Percentiles rank a stretch among this genome's conserved stretches.
Conservation (phyloP, 805 yeast species). For the Jamesozyma piceae region DNA sequence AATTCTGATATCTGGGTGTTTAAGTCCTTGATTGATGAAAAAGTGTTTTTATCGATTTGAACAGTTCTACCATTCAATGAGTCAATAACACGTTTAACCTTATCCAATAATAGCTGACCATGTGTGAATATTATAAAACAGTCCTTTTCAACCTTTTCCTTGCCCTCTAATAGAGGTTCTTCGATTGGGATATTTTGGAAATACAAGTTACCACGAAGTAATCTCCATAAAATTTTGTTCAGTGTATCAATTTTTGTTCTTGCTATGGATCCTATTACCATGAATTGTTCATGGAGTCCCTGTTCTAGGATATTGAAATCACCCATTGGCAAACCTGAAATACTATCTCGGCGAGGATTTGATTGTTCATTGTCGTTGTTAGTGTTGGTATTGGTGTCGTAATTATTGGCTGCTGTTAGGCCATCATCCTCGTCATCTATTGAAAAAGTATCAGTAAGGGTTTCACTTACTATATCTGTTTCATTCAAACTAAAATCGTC, state of each 20-base stretch:
- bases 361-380: slow-evolving; percentile 3
- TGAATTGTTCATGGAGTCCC: slow-evolving; percentile 22
- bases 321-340: background rate
- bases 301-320: slow-evolving; percentile 5
- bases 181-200: slow-evolving; percentile 65
- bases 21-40: slow-evolving; percentile 32
- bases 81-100: slow-evolving; percentile 77
- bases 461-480: slow-evolving; percentile 17
- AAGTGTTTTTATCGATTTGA: slow-evolving; percentile 36
- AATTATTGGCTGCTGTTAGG: background rate
- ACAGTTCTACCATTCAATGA: slow-evolving; percentile 73
- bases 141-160: slow-evolving; percentile 52
- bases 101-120: slow-evolving; percentile 62
- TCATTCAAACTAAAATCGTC: slow-evolving; percentile 18
- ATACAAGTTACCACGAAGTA: slow-evolving; percentile 83
- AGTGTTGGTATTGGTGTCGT: no score
- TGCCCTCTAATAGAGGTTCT: slow-evolving; percentile 57
- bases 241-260: slow-evolving; percentile 60
- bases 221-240: slow-evolving; percentile 84
- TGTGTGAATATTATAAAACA: slow-evolving; percentile 87
- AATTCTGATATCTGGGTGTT: slow-evolving; percentile 44
- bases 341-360: background rate
- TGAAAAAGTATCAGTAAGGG: slow-evolving; percentile 22
- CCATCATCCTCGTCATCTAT: slow-evolving; percentile 14
- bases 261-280: slow-evolving; percentile 67